phyloP scores from a whole-genome alignment of 2,329 filamentous ascomycete species.

The Arthrobotrys musiformis region DNA sequence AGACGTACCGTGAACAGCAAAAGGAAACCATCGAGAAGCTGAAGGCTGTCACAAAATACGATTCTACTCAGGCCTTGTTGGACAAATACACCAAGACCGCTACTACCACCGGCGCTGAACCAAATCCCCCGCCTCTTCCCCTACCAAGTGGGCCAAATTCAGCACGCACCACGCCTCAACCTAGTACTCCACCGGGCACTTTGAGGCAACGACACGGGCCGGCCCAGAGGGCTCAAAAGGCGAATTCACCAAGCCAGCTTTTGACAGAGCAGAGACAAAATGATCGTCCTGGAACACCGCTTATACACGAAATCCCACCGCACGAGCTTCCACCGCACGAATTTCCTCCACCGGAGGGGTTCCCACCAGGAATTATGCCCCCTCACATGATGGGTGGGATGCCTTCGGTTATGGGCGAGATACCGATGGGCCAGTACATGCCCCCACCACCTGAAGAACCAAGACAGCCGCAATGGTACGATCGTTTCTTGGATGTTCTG shows the following conservation, averaged over 20 bases:
- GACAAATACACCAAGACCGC: conserved; percentile 81
- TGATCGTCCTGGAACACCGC: conserved; percentile 26
- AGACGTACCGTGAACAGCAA: conserved; percentile 80
- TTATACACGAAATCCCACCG: conserved; percentile 1
- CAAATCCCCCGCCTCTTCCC: conserved; percentile 60
- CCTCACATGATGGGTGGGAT: conserved; percentile 26
- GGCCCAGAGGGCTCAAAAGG: conserved; percentile 54
- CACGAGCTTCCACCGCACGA: neutral
- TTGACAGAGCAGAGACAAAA: conserved; percentile 13
- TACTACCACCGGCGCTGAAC: conserved; percentile 56
- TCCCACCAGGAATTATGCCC: conserved; percentile 48
- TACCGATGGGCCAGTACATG: conserved; percentile 55
- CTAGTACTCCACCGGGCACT: conserved; percentile 55
- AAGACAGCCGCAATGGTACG: conserved; percentile 82
- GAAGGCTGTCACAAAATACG: conserved; percentile 94
- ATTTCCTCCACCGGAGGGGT: conserved; percentile 54
- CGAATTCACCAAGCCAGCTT: neutral
- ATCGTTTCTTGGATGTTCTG: conserved; percentile 88
- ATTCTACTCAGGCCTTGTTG: conserved; percentile 89
- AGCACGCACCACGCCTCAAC: conserved; percentile 23
- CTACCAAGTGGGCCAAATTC: conserved; percentile 22
- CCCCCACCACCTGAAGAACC: conserved; percentile 60
- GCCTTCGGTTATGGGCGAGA: conserved; percentile 18
- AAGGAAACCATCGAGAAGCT: conserved; percentile 90
- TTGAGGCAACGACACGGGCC: conserved; percentile 57